Evolutionary conservation across 202 grass and related monocot species (phyloP).

Genomic region (Bolboschoenoplectus hybrid): DNA sequence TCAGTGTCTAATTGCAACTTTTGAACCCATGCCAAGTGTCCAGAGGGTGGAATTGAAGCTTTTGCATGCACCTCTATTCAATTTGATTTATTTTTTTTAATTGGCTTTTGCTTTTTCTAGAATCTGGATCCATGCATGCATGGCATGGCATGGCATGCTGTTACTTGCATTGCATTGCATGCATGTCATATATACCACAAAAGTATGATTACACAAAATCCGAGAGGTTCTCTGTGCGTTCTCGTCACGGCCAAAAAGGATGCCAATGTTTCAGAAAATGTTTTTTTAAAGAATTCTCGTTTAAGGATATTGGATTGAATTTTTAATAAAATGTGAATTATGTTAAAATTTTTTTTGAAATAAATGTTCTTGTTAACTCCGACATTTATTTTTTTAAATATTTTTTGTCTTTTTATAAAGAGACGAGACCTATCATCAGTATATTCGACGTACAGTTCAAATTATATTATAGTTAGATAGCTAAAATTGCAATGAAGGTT

Average conservation of each 20-base stretch:
- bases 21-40: conserved; percentile 18
- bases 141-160: neutral
- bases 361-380: too few species aligned
- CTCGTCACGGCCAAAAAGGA: neutral
- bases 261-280: neutral
- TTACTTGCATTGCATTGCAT: neutral
- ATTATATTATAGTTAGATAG: too few species aligned
- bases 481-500: neutral
- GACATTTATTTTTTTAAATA: too few species aligned
- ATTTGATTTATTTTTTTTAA: neutral
- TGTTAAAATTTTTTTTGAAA: neutral
- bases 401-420: too few species aligned
- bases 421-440: too few species aligned
- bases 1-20: conserved; percentile 5
- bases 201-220: conserved; percentile 29
- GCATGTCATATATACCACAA: conserved; percentile 14
- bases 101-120: conserved; percentile 34
- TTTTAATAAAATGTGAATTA: neutral
- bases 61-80: neutral
- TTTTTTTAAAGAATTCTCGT: neutral
- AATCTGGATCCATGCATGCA: conserved; percentile 30
- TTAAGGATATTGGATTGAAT: neutral
- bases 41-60: neutral
- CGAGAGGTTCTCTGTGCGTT: neutral
- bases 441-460: too few species aligned